These are phyloP conservation scores for Wolfiporia cocos DNA, from an alignment of 1,284 basidiomycete genomes.

Conservation along the genomic window DNA sequence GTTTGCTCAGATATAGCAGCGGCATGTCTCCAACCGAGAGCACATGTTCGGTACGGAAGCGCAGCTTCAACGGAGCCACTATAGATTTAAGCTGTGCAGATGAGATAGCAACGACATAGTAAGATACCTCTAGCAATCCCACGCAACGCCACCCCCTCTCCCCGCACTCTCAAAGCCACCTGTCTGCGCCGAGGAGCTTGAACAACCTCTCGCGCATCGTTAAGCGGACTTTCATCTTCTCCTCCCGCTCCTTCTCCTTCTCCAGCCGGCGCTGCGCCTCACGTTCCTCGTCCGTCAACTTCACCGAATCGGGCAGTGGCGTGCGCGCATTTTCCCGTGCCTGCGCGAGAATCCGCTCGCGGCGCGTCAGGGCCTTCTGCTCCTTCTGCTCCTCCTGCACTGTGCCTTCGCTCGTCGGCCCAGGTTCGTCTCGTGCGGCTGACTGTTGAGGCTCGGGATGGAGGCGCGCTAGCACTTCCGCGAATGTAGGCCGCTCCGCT, in stretches of 20 bases:
- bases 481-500: background rate
- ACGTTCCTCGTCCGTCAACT: conserved; percentile 6
- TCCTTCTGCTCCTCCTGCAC: background rate
- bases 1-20: too few species aligned
- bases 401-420: too few species aligned
- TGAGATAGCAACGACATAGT: too few species aligned
- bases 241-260: conserved; percentile 8
- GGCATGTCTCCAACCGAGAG: too few species aligned
- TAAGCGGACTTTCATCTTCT: conserved; percentile 11
- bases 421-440: background rate
- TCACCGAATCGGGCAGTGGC: conserved; percentile 13
- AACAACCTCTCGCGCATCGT: conserved; percentile 20
- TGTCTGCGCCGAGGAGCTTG: conserved; percentile 21
- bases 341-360: conserved; percentile 21
- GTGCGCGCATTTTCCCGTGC: conserved; percentile 23
- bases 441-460: too few species aligned
- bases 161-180: too few species aligned
- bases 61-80: too few species aligned
- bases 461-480: too few species aligned
- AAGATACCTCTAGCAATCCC: too few species aligned
- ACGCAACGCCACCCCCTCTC: too few species aligned
- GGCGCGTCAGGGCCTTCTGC: conserved; percentile 6
- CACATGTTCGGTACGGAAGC: too few species aligned
- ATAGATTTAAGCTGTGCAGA: too few species aligned
- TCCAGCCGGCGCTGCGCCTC: conserved; percentile 5